These are phyloP conservation scores for Ophiocordyceps camponoti-rufipedis DNA, from an alignment of 2,329 filamentous ascomycete genomes.

Conservation along the genomic window DNA sequence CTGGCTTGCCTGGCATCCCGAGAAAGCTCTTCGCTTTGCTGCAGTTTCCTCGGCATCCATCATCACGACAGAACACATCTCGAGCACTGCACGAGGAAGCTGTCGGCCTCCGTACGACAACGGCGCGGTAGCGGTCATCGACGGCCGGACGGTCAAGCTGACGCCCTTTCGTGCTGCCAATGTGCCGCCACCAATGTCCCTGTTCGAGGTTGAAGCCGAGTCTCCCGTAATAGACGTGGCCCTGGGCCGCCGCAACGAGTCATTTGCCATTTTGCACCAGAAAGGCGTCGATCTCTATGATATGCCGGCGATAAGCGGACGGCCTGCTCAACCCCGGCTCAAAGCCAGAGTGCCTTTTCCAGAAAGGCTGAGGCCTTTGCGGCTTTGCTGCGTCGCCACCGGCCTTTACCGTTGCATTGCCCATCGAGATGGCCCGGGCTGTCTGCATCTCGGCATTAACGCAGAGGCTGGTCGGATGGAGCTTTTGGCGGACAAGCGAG, in stretches of 20 bases:
- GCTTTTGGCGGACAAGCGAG: slow-evolving; percentile 6
- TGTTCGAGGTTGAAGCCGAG: slow-evolving; percentile 50
- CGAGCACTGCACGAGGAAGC: slow-evolving; percentile 50
- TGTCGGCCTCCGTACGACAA: slow-evolving; percentile 54
- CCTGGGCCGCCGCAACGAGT: slow-evolving; percentile 44
- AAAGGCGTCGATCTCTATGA: slow-evolving; percentile 48
- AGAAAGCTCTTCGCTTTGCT: slow-evolving; percentile 56
- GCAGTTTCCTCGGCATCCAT: slow-evolving; percentile 31
- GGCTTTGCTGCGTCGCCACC: slow-evolving; percentile 12
- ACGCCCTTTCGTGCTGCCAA: slow-evolving; percentile 74
- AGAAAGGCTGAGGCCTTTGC: slow-evolving; percentile 10
- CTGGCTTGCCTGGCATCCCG: slow-evolving; percentile 60
- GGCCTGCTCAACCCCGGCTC: slow-evolving; percentile 24
- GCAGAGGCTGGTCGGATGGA: slow-evolving; percentile 3
- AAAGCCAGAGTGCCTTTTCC: slow-evolving; percentile 20
- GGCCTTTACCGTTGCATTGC: slow-evolving; percentile 13
- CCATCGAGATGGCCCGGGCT: slow-evolving; percentile 10
- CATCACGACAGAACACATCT: slow-evolving; percentile 47
- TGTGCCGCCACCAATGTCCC: slow-evolving; percentile 81
- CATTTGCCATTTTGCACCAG: slow-evolving; percentile 56
- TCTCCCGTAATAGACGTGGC: slow-evolving; percentile 55
- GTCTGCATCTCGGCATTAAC: slow-evolving; percentile 8
- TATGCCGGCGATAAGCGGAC: slow-evolving; percentile 45
- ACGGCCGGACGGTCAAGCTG: slow-evolving; percentile 62
- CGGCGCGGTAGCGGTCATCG: slow-evolving; percentile 67